phyloP scores from a whole-genome alignment of 495 filamentous ascomycete species.

The Podospora sp. region DNA sequence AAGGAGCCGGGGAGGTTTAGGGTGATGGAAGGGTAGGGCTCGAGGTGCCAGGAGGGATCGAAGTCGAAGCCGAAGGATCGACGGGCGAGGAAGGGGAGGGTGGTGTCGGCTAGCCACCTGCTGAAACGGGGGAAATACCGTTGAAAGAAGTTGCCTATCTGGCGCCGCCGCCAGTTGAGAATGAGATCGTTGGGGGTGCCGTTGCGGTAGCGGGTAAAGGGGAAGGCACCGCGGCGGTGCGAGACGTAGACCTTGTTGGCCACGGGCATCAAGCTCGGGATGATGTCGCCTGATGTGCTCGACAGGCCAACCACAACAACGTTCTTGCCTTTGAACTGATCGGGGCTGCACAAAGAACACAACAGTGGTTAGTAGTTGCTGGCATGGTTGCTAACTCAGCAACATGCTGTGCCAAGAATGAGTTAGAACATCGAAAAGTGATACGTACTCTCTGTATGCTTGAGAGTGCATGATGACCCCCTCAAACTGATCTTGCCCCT shows the following conservation, averaged over 20 bases:
- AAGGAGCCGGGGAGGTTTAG: conserved; percentile 24
- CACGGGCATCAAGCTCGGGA: conserved; percentile 30
- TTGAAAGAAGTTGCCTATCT: conserved; percentile 23
- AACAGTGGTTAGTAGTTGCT: not conserved
- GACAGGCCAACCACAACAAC: conserved; percentile 35
- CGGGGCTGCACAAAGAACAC: conserved; percentile 23
- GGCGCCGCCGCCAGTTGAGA: conserved; percentile 30
- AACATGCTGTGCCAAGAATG: conserved; percentile 9
- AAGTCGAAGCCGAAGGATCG: conserved; percentile 21
- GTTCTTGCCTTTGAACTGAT: conserved; percentile 31
- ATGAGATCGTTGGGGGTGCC: conserved; percentile 28
- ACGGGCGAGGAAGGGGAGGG: conserved; percentile 20
- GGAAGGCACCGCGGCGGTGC: conserved; percentile 35
- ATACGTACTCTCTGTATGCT: conserved; percentile 23
- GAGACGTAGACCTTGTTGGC: conserved; percentile 37
- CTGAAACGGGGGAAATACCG: conserved; percentile 22
- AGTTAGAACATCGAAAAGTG: not conserved
- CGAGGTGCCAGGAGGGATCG: conserved; percentile 38
- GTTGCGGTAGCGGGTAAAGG: conserved; percentile 30
- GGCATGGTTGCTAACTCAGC: conserved; percentile 2
- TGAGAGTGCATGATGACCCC: conserved; percentile 36
- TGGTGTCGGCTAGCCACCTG: conserved; percentile 21
- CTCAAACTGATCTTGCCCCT: conserved; percentile 31
- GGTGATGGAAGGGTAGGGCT: conserved; percentile 32
- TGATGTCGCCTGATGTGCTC: conserved; percentile 35